Evolutionary conservation across 345 rosid genomes (phyloP), one percentile per base, ranked within the genome.

Genomic region (Pistacia atlantica): DNA sequence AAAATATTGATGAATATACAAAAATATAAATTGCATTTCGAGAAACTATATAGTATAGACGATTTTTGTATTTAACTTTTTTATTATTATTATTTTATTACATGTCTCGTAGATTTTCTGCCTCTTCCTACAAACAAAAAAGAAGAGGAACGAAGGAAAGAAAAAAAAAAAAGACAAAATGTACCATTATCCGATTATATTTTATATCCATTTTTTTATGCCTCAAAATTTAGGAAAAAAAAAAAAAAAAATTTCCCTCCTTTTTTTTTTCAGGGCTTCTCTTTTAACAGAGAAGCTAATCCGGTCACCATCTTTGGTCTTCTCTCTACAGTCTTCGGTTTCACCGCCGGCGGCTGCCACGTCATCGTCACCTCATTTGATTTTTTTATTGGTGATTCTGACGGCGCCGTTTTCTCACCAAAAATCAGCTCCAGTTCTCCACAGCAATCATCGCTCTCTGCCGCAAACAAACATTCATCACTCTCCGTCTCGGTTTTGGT

Each of bases 241-340:
- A 77, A 22, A 22, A 22, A 22, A 51, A 67, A 77, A 75, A 74
- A 79, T 37, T 55, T 4, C 71, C 80, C 83, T 57, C 55, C 31
- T 9, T 11, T 71, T 70, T 28, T 13, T 83, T 59, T 79, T 90
- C 84, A 95, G 38, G 92, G 83, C 69, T 84, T 89, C 86, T 89
- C 91, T 72, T 83, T 87, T 35, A 95, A 86, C n/a, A 95, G 93
- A 67, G 89, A 90, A 78, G 97, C 98, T 74, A 95, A 87, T 76
- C 97, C 97, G 79, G 97, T 93, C 80, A 95, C 96, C 55, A 89
- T 75, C 85, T 90, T 89, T 75, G 86, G 78, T 76, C 93, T 88
- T 75, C 83, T 87, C 77, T 89, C 92, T 37, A 78, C 81, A 72
- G 85, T 71, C 85, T 88, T 90, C 73, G 85, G 86, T 84, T 82